Base-by-base conservation (phyloP, 768 basidiomycete species). In the Serendipita sp. region DNA sequence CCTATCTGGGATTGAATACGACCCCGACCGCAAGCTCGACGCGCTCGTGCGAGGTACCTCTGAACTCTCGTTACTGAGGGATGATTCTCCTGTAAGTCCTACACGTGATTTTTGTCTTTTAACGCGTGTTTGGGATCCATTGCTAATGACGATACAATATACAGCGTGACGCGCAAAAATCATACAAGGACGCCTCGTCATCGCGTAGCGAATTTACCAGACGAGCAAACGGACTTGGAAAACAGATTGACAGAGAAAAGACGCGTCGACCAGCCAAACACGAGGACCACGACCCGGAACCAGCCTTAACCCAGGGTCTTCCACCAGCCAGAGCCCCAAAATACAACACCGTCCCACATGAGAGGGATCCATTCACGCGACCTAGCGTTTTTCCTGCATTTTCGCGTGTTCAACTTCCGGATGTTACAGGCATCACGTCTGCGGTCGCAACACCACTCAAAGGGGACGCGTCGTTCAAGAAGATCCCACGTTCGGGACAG, bases 361-460 rank as follows among this genome's bases (percentile, higher is more conserved):
- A 40, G 5, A 40, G 40, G 13, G 40, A 40, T 8, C 18, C 48
- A 52, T 52, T 52, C 31, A 33, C 48, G 10, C 18, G 18, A 18
- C 16, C 55, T 11, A 23, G 55, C 27, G 55, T 60, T 18, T 60
- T 60, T 34, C 55, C 55, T 37, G 55, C 55, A 23, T 60, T 33
- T 37, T 29, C 44, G 33, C 78, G 77, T 37, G 71, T 89, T 18
- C 80, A 84, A 60, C 74, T 91, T 1, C 90, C 89, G 0, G 91
- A 92, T 68, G 83, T 93, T 3, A 93, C 91, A 5, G 91, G 90
- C 0, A 72, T 92, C 8, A 92, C 88, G 0, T 84, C 78, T 48
- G 90, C 86, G 0, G 83, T 91, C 13, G 81, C 82, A 62, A 86
- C 86, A 3, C 90, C 91, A 1, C 81, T 82, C 0, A 86, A 81